phyloP scores from a whole-genome alignment of 805 yeast genomes.

The Yarrowia porcina region DNA sequence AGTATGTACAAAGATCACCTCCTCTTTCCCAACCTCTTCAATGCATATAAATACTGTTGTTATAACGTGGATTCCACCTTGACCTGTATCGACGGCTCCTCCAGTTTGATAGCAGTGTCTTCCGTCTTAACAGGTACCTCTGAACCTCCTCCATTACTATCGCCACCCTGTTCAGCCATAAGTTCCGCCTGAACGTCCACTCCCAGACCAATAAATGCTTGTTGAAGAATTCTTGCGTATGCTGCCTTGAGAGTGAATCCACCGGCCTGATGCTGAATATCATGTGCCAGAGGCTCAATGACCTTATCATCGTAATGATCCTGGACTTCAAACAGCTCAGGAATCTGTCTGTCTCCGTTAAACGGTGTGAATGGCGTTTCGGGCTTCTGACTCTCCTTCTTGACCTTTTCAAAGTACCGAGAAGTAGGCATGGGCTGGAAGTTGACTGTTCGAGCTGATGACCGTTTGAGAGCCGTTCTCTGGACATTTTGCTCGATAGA shows the following conservation, averaged over 20 bases:
- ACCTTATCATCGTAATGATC: constrained; percentile 62
- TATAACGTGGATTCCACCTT: constrained; percentile 15
- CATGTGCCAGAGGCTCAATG: constrained; percentile 50
- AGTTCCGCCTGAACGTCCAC: constrained; percentile 66
- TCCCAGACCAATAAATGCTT: constrained; percentile 86
- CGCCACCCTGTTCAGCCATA: neutral
- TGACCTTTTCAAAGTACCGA: constrained; percentile 43
- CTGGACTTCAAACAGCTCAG: constrained; percentile 49
- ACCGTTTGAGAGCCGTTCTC: constrained; percentile 55
- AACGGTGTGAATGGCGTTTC: constrained; percentile 86
- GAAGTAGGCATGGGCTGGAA: constrained; percentile 24
- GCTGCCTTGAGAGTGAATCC: constrained; percentile 75
- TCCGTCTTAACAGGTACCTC: neutral
- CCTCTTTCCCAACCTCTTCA: no score
- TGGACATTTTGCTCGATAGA: constrained; percentile 53
- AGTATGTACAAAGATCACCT: neutral
- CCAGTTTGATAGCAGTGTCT: neutral
- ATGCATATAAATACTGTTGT: constrained; percentile 21
- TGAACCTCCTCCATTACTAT: neutral
- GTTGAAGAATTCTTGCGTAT: constrained; percentile 72
- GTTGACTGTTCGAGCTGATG: constrained; percentile 54
- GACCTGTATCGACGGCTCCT: constrained; percentile 19
- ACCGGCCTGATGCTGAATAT: constrained; percentile 72
- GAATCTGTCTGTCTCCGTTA: constrained; percentile 74
- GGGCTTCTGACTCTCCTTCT: constrained; percentile 39